Evolutionary conservation across 768 basidiomycete genomes (phyloP), one percentile per base, ranked within the genome.

Genomic region (Naganishia vishniacii): DNA sequence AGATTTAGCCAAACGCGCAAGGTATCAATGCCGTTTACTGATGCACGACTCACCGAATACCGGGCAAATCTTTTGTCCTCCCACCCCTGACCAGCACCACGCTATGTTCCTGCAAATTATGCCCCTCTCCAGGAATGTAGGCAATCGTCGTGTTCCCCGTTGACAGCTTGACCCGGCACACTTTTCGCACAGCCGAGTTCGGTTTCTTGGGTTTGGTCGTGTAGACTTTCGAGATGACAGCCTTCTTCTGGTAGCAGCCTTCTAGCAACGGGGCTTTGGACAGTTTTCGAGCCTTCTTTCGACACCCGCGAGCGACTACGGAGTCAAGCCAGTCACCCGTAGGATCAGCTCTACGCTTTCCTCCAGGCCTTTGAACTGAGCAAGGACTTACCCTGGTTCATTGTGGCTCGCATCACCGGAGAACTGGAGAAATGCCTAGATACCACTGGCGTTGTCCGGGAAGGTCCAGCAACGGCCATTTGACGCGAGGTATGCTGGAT

Each of bases 161-260:
- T 23, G 86, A 83, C 62, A 99, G 81, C 80, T 94, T 94, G 69
- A 99, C 86, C 71, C 89, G 83, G 46, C 92, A 92, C 62, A 98
- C 90, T 80, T 97, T 98, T 66, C 95, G 89, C 74, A 95, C 91
- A 40, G 93, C 93, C 12, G 94, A 98, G 78, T 99, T 99, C 67
- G 95, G 95, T 75, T 99, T 99, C 81, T 91, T 95, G 25, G 95
- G 95, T 71, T 86, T 89, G 68, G 83, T 84, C 59, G 85, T 89
- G 72, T 78, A 80, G 13, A 81, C 78, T 68, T 86, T 84, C 42
- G 87, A 84, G 76, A 89, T 89, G 65, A 99, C 92, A 48, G 89
- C 95, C 74, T 95, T 95, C 71, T 85, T 84, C 80, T 97, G 93
- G 7, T 88, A 89, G 72, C 84, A 86, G 26, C 77, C 81, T 59